phyloP scores from a whole-genome alignment of 148 eudicot species.

The Rhododendron ferrugineum region DNA sequence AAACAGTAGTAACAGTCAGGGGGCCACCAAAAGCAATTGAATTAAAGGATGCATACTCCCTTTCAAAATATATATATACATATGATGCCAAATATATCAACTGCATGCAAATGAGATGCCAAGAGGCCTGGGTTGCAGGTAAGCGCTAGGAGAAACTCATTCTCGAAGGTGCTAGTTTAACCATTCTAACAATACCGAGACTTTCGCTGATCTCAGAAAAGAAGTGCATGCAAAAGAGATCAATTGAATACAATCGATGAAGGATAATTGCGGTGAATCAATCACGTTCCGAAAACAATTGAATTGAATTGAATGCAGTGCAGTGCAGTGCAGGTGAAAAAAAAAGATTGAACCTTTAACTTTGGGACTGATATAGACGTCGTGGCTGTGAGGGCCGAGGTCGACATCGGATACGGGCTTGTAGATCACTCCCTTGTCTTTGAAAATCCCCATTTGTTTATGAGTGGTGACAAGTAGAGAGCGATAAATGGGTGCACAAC shows the following conservation, averaged over 20 bases:
- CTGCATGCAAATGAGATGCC: not conserved
- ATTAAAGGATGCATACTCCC: not conserved
- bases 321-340: not conserved
- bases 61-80: not conserved
- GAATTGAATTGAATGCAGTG: not conserved
- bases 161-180: too few relatives aligned
- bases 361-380: slow-evolving; percentile 50
- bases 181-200: too few relatives aligned
- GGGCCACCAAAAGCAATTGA: slow-evolving; percentile 6
- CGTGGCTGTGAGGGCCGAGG: slow-evolving; percentile 50
- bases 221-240: not conserved
- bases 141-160: too few relatives aligned
- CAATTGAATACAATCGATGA: not conserved
- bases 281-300: not conserved
- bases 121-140: not conserved
- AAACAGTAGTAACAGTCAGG: not conserved
- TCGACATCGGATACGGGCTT: slow-evolving; percentile 60
- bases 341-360: slow-evolving; percentile 54
- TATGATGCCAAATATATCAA: not conserved
- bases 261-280: not conserved
- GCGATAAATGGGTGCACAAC: not conserved
- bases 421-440: slow-evolving; percentile 49
- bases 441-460: slow-evolving; percentile 31
- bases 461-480: not conserved
- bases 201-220: too few relatives aligned